Evolutionary conservation across 2,329 filamentous ascomycete species (phyloP), one percentile per base, ranked within the genome.

Genomic region (Chrysoporthe austroafricana): DNA sequence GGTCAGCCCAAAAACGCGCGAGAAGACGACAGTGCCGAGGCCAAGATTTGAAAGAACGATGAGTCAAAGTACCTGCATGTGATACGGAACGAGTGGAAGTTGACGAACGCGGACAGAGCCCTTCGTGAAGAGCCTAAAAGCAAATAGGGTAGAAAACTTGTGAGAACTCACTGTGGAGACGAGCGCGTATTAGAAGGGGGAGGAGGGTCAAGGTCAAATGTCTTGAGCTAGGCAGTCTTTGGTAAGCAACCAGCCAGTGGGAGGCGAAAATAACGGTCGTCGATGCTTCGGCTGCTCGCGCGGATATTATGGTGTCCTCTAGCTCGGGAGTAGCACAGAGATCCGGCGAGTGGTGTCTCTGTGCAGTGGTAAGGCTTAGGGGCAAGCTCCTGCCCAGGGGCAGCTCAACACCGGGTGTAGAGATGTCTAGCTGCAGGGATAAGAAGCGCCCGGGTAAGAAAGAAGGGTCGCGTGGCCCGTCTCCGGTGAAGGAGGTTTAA

Each of bases 261-360:
- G 48, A 69, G 65, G 62, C 65, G n/a, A 64, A 67, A 69, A 69
- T 61, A 69, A 67, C 64, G 57, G 65, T 64, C 43, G 48, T 54
- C 34, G 58, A 67, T 63, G 61, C 52, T 67, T 67, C 61, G 57
- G 65, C 52, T 62, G 56, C 62, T 62, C 48, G 56, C 21, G 65
- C 36, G 26, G 21, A 26, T 58, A 50, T 34, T 69, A 39, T 67
- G 63, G 67, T 58, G 60, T 43, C 48, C 58, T 67, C 62, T 69
- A 69, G 64, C 68, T 62, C 46, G 36, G 62, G 50, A 5, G 68
- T 65, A 63, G 54, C 43, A 62, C 62, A 52, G 64, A 62, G 60
- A 65, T 59, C 48, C 59, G 48, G 63, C 61, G 58, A 59, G 43
- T 65, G 66, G 59, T 46, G 54, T 56, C 44, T 42, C 34, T 58